Percentiles rank a stretch among this genome's conserved stretches.
phyloP scores from a whole-genome alignment of 352 stramenopile species.

The Globisporangium irregulare region DNA sequence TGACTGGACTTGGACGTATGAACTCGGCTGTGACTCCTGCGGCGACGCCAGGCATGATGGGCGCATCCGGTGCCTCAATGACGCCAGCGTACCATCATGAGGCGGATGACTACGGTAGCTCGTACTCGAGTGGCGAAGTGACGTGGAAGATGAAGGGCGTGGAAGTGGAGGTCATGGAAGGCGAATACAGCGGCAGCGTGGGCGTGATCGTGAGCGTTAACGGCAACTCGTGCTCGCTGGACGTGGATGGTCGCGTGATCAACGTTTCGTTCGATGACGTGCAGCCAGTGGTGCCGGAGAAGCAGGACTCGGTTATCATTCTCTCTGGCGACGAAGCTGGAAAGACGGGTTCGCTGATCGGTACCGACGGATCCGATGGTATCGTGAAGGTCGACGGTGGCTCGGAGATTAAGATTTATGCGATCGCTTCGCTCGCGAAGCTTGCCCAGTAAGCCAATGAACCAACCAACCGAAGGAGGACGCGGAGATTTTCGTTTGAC shows the following conservation, averaged over 20 bases:
- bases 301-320: slow-evolving; percentile 87
- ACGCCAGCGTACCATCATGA: slow-evolving; percentile 70
- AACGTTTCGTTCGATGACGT: slow-evolving; percentile 64
- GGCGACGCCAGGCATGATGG: slow-evolving; percentile 74
- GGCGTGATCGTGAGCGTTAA: slow-evolving; percentile 76
- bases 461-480: slow-evolving; percentile 1
- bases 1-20: slow-evolving; percentile 53
- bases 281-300: slow-evolving; percentile 77
- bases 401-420: slow-evolving; percentile 90
- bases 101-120: slow-evolving; percentile 36
- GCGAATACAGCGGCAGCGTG: slow-evolving; percentile 64
- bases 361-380: slow-evolving; percentile 81
- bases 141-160: slow-evolving; percentile 89
- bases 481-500: slow-evolving; percentile 4
- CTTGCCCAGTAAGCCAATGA: slow-evolving; percentile 60
- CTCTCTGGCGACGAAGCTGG: slow-evolving; percentile 83
- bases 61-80: slow-evolving; percentile 62
- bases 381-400: slow-evolving; percentile 88
- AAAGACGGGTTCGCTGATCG: slow-evolving; percentile 81
- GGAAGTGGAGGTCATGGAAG: slow-evolving; percentile 71
- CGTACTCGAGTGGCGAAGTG: slow-evolving; percentile 51
- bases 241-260: slow-evolving; percentile 73
- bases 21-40: slow-evolving; percentile 60
- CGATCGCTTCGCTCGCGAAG: slow-evolving; percentile 78
- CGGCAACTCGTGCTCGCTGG: slow-evolving; percentile 70